Evolutionary conservation across 495 filamentous ascomycete genomes (phyloP).

Genomic region (Aspergillus homomorphus): DNA sequence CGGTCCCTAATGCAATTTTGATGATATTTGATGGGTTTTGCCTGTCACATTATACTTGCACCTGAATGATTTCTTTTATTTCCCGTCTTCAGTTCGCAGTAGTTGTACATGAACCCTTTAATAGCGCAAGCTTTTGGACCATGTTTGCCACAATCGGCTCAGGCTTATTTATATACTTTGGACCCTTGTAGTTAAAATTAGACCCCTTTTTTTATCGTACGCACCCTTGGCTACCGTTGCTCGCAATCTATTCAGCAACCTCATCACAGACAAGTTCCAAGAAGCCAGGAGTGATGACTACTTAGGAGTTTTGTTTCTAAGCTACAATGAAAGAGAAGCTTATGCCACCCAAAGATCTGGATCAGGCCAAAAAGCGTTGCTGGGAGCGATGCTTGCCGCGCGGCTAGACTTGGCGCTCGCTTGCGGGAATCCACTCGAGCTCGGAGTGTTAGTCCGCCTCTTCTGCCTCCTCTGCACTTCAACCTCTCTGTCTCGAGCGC

Average conservation of each 20-base stretch:
- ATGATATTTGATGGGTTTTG: not conserved
- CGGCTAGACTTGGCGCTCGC: slow-evolving; percentile 22
- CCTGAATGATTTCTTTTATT: not conserved
- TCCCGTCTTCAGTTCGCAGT: not conserved
- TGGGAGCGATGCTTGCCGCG: slow-evolving; percentile 23
- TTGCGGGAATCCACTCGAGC: slow-evolving; percentile 23
- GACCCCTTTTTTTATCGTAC: no score
- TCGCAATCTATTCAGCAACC: no score
- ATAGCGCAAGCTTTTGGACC: not conserved
- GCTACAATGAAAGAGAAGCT: no score
- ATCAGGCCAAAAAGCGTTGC: not conserved
- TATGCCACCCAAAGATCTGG: not conserved
- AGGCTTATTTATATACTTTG: no score
- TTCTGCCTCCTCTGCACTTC: slow-evolving; percentile 10
- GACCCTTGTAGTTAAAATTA: no score
- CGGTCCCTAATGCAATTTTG: slow-evolving; percentile 1
- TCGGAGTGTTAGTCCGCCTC: slow-evolving; percentile 13
- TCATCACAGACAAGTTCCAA: no score
- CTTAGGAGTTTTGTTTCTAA: no score
- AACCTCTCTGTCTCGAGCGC: slow-evolving; percentile 17
- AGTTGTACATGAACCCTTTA: not conserved
- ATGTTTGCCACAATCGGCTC: no score
- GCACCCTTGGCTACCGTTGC: no score
- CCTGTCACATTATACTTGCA: not conserved
- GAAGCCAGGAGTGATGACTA: no score